Percentiles rank a stretch among this genome's conserved stretches.
Evolutionary conservation across 2,329 filamentous ascomycete genomes (phyloP).

Genomic region (Aspergillus novoparasiticus): DNA sequence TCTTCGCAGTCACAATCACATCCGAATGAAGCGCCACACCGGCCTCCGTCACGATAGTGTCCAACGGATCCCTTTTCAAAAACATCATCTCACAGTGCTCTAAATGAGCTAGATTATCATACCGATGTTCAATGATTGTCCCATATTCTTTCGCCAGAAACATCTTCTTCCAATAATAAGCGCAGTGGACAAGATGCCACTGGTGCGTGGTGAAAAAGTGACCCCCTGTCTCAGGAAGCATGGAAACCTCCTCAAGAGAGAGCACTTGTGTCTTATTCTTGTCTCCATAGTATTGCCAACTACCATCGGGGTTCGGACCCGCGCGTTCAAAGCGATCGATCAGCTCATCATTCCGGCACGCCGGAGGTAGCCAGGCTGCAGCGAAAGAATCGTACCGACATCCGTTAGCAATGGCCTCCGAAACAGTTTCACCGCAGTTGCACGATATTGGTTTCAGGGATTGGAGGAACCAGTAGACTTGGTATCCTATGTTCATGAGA

Average conservation of each 20-base stretch:
- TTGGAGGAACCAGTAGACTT: background rate
- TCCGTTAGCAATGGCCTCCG: conserved; percentile 28
- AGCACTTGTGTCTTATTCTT: conserved; percentile 23
- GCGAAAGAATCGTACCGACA: conserved; percentile 41
- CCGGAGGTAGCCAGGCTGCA: conserved; percentile 37
- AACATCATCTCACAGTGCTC: conserved; percentile 21
- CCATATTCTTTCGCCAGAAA: conserved; percentile 15
- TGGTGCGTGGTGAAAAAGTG: conserved; percentile 23
- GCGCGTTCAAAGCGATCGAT: conserved; percentile 35
- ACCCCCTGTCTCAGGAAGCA: conserved; percentile 22
- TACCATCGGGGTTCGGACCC: conserved; percentile 31
- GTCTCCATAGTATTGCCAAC: conserved; percentile 38
- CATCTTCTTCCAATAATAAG: conserved; percentile 39
- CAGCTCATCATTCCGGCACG: conserved; percentile 39
- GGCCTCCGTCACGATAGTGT: conserved; percentile 10
- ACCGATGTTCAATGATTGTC: conserved; percentile 27
- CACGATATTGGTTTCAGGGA: conserved; percentile 26
- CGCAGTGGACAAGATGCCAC: conserved; percentile 39
- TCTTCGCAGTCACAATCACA: background rate
- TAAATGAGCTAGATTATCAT: conserved; percentile 16
- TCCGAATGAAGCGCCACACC: conserved; percentile 11
- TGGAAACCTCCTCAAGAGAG: conserved; percentile 15
- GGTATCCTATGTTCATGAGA: conserved; percentile 1
- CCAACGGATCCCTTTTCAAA: conserved; percentile 10
- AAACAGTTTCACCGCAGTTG: conserved; percentile 34